Evolutionary conservation across 1,284 basidiomycete species (phyloP), one percentile per base, ranked within the genome.

Genomic region (Naganishia cerealis): DNA sequence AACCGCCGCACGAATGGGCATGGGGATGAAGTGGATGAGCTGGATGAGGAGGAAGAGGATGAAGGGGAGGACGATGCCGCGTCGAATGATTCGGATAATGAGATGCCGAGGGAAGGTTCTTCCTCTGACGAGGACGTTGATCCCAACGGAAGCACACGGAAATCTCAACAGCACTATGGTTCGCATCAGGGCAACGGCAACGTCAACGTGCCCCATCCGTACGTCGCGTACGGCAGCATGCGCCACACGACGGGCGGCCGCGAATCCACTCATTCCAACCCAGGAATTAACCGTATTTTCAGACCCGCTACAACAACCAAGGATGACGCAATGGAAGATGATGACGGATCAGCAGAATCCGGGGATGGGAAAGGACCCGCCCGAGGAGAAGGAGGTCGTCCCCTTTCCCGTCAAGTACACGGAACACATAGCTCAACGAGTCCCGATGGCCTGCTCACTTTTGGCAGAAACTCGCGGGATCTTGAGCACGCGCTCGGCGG

Each of bases 31-130:
- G 42, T 71, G 46, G 63, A 56, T 52, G 57, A 62, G 6, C 33
- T 65, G 63, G 36, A 40, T 21, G 63, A 71, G 24, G 57, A 71
- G 24, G 50, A 55, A 21, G 56, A 65, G 29, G 43, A 59, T 8
- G 53, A 43, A 0, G 53, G 18, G 9, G 38, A 21, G 2, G 62
- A 54, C 1, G 62, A 65, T 18, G 62, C 36, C 1, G 52, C 16
- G 2, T 46, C 43, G 43, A 46, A 46, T 46, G 16, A 46, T 46
- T 46, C 43, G 7, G 43, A n/a, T 7, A 46, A 46, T 18, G 1
- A 46, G 9, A 18, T 1, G 7, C 16, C 1, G 16, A 5, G 43
- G 16, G 16, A 2, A 15, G 16, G 13, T 6, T 46, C 43, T 18
- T 46, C 43, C 7, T 46, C 16, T 7, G 43, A n/a, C 6, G 16